These are phyloP conservation scores for Ophiosphaerella korrae DNA, from an alignment of 2,329 filamentous ascomycete species.

Conservation along the genomic window DNA sequence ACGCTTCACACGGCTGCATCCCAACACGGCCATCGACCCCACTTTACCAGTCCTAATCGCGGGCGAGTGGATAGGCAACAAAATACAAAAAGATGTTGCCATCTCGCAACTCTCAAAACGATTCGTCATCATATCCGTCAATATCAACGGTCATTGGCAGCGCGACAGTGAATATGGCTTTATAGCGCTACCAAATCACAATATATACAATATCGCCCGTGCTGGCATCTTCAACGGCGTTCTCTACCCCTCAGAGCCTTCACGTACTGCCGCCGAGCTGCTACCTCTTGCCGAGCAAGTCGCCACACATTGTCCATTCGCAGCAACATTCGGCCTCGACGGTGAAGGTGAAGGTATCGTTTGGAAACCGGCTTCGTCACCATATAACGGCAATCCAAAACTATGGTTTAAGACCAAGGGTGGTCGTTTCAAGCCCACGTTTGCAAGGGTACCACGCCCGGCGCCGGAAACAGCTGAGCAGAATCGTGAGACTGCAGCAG, in stretches of 20 bases:
- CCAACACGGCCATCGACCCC: conserved; percentile 2
- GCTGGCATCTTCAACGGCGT: conserved; percentile 21
- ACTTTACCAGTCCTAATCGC: conserved; percentile 29
- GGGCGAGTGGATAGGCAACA: conserved; percentile 38
- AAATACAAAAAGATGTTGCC: conserved; percentile 36
- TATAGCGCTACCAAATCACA: conserved; percentile 23
- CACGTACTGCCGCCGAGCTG: conserved; percentile 17
- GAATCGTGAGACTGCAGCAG: conserved; percentile 16
- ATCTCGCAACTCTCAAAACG: conserved; percentile 29
- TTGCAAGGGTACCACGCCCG: conserved; percentile 19
- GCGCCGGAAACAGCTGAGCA: conserved; percentile 9
- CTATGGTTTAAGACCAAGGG: conserved; percentile 39
- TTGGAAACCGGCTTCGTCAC: conserved; percentile 25
- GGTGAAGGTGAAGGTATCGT: conserved; percentile 36
- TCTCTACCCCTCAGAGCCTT: conserved; percentile 19
- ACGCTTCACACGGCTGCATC: conserved; percentile 27
- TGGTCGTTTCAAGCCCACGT: conserved; percentile 32
- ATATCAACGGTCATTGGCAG: conserved; percentile 33
- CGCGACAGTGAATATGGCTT: conserved; percentile 24
- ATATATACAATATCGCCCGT: conserved; percentile 33
- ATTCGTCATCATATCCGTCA: conserved; percentile 34
- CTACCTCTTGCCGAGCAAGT: conserved; percentile 21
- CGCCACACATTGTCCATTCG: conserved; percentile 30
- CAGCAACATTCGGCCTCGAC: conserved; percentile 21
- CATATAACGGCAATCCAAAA: conserved; percentile 14